Percentiles rank a stretch among this genome's conserved stretches.
Evolutionary conservation across 164 flowering plant genomes (phyloP).

Genomic region (Berberis vulgaris): DNA sequence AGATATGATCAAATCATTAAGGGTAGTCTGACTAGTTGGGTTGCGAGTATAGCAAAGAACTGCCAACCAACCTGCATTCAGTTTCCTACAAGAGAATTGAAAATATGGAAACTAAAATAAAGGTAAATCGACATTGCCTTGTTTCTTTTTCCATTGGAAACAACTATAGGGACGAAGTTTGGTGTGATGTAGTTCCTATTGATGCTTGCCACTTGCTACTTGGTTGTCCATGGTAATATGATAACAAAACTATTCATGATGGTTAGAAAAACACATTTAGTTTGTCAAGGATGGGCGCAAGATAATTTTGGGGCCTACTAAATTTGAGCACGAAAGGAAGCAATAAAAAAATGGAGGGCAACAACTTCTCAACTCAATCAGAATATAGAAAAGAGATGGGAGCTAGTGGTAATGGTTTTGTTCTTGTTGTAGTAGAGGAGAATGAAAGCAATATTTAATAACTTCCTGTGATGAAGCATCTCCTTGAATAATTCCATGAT

Average conservation of each 20-base stretch:
- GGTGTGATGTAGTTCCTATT: too few relatives aligned
- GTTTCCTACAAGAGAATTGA: too few relatives aligned
- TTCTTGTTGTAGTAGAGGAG: background rate
- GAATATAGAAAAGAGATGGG: background rate
- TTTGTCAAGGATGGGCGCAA: background rate
- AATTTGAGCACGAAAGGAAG: background rate
- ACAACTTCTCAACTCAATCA: background rate
- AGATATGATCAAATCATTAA: too few relatives aligned
- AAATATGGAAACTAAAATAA: too few relatives aligned
- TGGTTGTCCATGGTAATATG: background rate
- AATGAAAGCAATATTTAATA: background rate
- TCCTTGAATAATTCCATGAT: background rate
- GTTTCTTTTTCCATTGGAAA: too few relatives aligned
- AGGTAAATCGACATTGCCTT: too few relatives aligned
- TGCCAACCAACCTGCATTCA: too few relatives aligned
- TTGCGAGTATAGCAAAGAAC: too few relatives aligned
- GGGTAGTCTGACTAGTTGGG: too few relatives aligned
- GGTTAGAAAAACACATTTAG: conserved; percentile 2
- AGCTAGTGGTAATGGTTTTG: background rate
- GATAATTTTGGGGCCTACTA: background rate
- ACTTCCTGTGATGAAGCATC: background rate
- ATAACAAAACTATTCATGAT: background rate
- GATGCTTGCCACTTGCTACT: too few relatives aligned
- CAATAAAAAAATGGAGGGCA: background rate
- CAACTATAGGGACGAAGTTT: too few relatives aligned